These are phyloP conservation scores for Scutellospora calospora DNA, from an alignment of 371 early-diverging fungal genomes.

Conservation along the genomic window DNA sequence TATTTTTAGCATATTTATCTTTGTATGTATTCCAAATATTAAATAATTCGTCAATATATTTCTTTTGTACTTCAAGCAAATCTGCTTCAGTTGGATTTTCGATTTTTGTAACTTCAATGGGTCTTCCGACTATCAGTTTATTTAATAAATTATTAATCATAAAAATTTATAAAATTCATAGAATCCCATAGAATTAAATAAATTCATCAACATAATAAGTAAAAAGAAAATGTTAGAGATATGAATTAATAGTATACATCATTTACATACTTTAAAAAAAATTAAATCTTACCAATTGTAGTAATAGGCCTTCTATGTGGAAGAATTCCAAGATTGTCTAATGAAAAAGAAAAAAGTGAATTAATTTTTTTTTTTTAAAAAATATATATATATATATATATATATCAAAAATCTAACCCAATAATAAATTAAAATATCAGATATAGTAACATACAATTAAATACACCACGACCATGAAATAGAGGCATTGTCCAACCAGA, in stretches of 20 bases:
- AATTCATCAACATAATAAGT: background rate
- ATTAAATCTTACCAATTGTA: conserved; percentile 37
- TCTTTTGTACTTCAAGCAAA: conserved; percentile 65
- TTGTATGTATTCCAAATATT: conserved; percentile 73
- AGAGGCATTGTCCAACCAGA: conserved; percentile 37
- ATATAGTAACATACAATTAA: conserved; percentile 34
- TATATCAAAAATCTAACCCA: no score
- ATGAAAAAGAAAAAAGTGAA: background rate
- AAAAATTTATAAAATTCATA: no score
- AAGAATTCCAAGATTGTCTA: conserved; percentile 37
- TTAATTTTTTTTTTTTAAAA: no score
- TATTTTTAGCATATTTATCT: conserved; percentile 69
- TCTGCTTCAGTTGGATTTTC: conserved; percentile 73
- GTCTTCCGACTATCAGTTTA: conserved; percentile 60
- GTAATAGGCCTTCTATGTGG: conserved; percentile 41
- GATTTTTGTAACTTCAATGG: conserved; percentile 63
- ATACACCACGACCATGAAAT: conserved; percentile 41
- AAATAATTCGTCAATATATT: conserved; percentile 73
- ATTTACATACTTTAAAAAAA: background rate
- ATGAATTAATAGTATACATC: background rate
- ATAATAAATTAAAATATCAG: background rate
- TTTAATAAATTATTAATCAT: background rate
- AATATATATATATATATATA: no score
- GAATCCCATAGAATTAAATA: no score
- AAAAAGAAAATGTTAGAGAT: background rate